phyloP scores from a whole-genome alignment of 2,329 filamentous ascomycete species.

The Phialophora tarda region DNA sequence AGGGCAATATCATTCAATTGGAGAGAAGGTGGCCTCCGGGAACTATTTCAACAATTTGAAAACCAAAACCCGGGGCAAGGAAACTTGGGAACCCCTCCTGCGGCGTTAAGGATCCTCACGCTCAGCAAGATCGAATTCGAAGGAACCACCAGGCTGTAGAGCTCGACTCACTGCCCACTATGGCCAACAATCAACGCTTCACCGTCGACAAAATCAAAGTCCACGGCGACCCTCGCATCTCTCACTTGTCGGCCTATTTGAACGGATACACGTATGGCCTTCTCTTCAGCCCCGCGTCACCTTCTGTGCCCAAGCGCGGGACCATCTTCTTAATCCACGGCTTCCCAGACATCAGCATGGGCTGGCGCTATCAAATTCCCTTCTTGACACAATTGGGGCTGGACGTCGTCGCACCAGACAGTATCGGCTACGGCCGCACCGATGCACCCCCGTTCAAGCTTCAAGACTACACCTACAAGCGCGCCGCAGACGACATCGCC shows the following conservation, averaged over 20 bases:
- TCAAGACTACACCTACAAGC: constrained; percentile 72
- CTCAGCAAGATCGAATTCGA: background rate
- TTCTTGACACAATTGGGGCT: constrained; percentile 72
- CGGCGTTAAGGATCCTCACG: background rate
- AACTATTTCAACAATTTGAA: background rate
- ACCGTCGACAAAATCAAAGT: constrained; percentile 65
- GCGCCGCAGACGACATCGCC: constrained; percentile 74
- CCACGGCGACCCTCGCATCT: constrained; percentile 69
- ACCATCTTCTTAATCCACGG: constrained; percentile 72
- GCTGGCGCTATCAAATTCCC: constrained; percentile 90
- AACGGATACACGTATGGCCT: constrained; percentile 74
- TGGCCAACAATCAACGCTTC: constrained; percentile 45
- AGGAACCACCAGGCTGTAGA: background rate
- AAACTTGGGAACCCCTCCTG: background rate
- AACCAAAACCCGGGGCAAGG: background rate
- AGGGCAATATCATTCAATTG: background rate
- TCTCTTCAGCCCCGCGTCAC: constrained; percentile 55
- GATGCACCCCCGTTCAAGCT: constrained; percentile 61
- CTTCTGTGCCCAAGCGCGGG: constrained; percentile 49
- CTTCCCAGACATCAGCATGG: constrained; percentile 80
- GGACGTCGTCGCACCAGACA: constrained; percentile 81
- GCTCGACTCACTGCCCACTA: constrained; percentile 39
- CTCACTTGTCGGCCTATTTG: constrained; percentile 66
- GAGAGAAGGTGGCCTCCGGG: background rate
- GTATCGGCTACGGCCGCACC: constrained; percentile 83